Base-by-base conservation (phyloP, 2,329 filamentous ascomycete genomes). In the Hypoxylon sp. region DNA sequence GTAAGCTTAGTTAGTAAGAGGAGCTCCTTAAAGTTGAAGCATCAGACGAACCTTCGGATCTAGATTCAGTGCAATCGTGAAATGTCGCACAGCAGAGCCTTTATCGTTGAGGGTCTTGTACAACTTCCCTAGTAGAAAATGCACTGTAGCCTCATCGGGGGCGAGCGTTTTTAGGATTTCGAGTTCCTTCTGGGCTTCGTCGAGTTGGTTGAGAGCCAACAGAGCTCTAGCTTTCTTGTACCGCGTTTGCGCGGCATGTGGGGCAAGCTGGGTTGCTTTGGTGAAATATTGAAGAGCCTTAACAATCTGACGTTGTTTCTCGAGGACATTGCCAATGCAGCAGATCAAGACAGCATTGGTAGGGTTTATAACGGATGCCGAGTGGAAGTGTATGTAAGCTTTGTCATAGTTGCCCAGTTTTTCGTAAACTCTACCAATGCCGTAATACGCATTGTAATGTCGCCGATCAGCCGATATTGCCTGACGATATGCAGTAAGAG, bases 361-460 rank as follows among this genome's bases (percentile, higher is more conserved):
- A 2, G 95, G 94, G 75, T 99, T 98, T 80, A 99, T 97, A 45
- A 86, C 84, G 11, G 93, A 91, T 1, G 96, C 96, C 19, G 93
- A 91, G 65, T 93, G 89, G 83, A 97, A 99, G 81, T 99, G 95
- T 63, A 91, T 90, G 75, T 97, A 93, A 1, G 96, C 95, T 78
- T 96, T 93, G 68, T 97, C 93, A 74, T 93, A 94, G 78, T 93
- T 94, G 75, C 94, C 94, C 74, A 97, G 88, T 76, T 94, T 95
- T 79, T 97, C 93, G 75, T 95, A 96, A 1, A 97, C 94, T 65
- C 87, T 85, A 30, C 89, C 90, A 62, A 92, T 89, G 72, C 96
- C 96, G 78, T 98, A 99, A 88, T 97, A 98, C n/a, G 95, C 96
- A 77, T 98, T 97, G 83, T 98, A 99, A 78, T 98, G 95, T 19